Percentiles rank a stretch among this genome's conserved stretches.
Evolutionary conservation across 345 rosid genomes (phyloP).

Genomic region (Pseudoturritis turrita): DNA sequence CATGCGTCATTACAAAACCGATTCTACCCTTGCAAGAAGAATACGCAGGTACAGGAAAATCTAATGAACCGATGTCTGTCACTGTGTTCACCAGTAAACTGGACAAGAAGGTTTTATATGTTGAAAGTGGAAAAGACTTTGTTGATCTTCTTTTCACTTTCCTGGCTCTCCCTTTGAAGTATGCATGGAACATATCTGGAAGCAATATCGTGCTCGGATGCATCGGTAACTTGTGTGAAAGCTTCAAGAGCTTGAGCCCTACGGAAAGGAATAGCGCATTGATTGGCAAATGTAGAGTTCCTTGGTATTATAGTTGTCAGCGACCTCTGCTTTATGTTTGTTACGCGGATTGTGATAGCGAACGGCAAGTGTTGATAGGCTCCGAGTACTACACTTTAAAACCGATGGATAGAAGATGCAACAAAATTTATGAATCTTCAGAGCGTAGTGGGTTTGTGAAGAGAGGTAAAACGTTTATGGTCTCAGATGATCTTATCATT

Average conservation of each 20-base stretch:
- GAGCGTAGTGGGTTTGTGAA: background rate
- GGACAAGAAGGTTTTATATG: background rate
- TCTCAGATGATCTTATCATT: background rate
- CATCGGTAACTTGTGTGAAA: background rate
- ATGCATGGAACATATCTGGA: background rate
- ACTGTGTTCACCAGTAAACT: background rate
- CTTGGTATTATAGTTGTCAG: background rate
- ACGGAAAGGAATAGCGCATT: background rate
- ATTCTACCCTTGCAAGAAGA: too few relatives aligned
- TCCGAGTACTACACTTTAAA: background rate
- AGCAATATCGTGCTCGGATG: background rate
- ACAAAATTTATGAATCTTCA: background rate
- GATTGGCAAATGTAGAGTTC: background rate
- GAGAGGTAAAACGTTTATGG: background rate
- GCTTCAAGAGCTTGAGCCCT: background rate
- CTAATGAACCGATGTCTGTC: background rate
- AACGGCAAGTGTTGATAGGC: background rate
- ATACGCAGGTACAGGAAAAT: background rate
- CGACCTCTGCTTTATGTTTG: background rate
- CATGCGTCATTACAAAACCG: background rate
- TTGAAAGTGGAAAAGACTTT: background rate
- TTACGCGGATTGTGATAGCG: background rate
- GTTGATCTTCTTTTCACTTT: background rate
- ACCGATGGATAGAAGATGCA: background rate
- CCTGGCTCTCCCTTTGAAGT: background rate